A percentile compares a stretch with the other conserved stretches of the same genome.
Conservation (phyloP, 257 asterid genomes). For the Lycium barbarum region DNA sequence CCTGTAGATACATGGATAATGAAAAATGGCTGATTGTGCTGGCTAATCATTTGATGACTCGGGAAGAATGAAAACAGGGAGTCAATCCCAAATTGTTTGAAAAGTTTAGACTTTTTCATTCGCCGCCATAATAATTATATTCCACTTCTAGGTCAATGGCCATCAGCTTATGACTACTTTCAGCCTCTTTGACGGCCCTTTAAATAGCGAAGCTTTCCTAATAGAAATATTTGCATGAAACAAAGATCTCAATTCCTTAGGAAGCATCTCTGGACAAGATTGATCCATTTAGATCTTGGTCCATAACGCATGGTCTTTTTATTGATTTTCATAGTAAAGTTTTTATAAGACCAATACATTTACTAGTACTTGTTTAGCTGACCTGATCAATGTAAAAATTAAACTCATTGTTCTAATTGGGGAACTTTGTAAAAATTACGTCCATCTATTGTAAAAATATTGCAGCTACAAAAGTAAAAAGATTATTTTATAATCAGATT, state of each 20-base stretch:
- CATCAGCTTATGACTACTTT: background rate
- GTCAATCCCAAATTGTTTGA: background rate
- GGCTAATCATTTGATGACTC: background rate
- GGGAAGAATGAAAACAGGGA: background rate
- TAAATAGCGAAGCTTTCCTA: background rate
- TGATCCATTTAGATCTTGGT: background rate
- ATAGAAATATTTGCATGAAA: background rate
- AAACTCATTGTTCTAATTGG: background rate
- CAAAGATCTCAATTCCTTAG: background rate
- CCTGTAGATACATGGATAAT: background rate
- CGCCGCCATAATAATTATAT: background rate
- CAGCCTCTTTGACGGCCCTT: background rate
- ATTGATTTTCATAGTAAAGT: background rate
- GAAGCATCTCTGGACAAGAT: background rate
- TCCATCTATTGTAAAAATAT: background rate
- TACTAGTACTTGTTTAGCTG: background rate
- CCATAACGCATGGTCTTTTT: background rate
- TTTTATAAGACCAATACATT: background rate
- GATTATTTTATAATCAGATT: background rate
- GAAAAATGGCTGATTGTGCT: background rate
- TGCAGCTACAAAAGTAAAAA: background rate
- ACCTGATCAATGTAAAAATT: background rate
- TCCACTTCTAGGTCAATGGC: background rate
- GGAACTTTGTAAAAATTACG: no score
- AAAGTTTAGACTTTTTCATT: background rate